Evolutionary conservation across 768 basidiomycete species (phyloP).

Genomic region (Postia placenta): DNA sequence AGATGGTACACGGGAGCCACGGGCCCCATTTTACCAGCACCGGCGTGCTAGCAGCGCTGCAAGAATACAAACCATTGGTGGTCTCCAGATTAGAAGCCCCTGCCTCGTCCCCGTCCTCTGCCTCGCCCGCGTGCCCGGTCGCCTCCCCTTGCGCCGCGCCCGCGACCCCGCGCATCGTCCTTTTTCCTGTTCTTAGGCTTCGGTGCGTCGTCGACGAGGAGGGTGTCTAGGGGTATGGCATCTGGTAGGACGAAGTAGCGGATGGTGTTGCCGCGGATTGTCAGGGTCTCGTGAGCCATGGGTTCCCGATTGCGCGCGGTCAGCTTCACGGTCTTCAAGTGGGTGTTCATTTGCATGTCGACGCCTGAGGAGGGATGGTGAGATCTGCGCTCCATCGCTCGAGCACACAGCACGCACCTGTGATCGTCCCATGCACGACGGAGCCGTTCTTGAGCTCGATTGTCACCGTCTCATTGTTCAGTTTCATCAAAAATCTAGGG

Average conservation of each 20-base stretch:
- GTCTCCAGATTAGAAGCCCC: constrained; percentile 20
- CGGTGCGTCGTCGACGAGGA: constrained; percentile 95
- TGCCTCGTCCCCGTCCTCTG: constrained; percentile 32
- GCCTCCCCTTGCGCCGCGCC: constrained; percentile 44
- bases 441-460: constrained; percentile 98
- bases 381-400: neutral
- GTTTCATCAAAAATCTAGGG: constrained; percentile 94
- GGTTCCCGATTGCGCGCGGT: constrained; percentile 90
- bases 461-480: constrained; percentile 99
- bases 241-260: constrained; percentile 98
- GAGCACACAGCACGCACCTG: constrained; percentile 49
- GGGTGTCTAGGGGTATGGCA: constrained; percentile 90
- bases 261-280: constrained; percentile 95
- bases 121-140: constrained; percentile 50
- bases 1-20: neutral
- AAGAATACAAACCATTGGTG: neutral
- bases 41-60: too few species aligned
- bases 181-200: constrained; percentile 93
- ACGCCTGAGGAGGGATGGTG: constrained; percentile 55
- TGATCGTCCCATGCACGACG: constrained; percentile 92
- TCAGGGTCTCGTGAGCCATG: constrained; percentile 78
- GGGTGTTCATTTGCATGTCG: constrained; percentile 99
- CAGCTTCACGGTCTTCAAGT: constrained; percentile 96
- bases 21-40: neutral
- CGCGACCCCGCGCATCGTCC: constrained; percentile 66